These are phyloP conservation scores for Athelia sp. DNA, from an alignment of 1,284 basidiomycete genomes.

Conservation along the genomic window DNA sequence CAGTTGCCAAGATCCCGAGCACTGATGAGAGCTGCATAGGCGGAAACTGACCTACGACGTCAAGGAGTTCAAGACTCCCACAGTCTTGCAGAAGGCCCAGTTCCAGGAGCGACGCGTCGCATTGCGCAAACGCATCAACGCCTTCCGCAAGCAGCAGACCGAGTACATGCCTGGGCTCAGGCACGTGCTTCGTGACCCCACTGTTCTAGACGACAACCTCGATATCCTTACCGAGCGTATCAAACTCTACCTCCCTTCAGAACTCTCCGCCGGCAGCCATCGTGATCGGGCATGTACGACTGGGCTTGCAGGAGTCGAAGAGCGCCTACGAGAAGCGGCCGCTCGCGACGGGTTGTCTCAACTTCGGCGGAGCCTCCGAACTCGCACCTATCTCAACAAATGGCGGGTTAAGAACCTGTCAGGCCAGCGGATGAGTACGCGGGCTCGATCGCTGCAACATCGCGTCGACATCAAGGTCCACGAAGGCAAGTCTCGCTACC, in stretches of 20 bases:
- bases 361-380: constrained; percentile 21
- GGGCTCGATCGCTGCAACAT: constrained; percentile 10
- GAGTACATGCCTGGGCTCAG: neutral
- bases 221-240: neutral
- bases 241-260: neutral
- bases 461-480: constrained; percentile 28
- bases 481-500: constrained; percentile 20
- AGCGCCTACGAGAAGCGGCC: constrained; percentile 21
- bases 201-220: neutral
- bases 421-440: constrained; percentile 20
- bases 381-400: constrained; percentile 15
- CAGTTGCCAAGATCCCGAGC: no score
- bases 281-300: neutral
- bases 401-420: constrained; percentile 19
- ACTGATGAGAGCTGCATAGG: no score
- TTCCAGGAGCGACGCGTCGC: no score
- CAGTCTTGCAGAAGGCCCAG: no score
- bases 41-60: no score
- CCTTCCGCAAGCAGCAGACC: neutral
- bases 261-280: neutral
- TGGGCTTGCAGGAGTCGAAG: constrained; percentile 17
- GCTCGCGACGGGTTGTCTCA: constrained; percentile 18
- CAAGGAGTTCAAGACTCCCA: no score
- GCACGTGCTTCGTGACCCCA: neutral
- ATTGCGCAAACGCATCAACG: no score